A percentile compares a stretch with the other conserved stretches of the same genome.
Evolutionary conservation across 352 stramenopile genomes (phyloP).

Genomic region (Phytopythium montanum): DNA sequence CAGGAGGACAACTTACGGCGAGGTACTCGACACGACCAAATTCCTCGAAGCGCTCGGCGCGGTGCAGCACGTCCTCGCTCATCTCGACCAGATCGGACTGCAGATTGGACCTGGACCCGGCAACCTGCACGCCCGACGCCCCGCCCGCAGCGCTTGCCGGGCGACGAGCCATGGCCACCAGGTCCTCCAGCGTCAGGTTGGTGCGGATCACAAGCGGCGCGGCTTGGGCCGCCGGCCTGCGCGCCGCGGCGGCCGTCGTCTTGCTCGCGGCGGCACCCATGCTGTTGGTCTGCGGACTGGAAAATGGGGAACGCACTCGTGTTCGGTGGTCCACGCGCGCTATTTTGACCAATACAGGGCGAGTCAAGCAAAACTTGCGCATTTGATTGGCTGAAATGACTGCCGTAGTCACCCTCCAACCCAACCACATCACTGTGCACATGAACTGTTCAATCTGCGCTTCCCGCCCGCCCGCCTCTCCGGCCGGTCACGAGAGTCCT

Average conservation of each 20-base stretch:
- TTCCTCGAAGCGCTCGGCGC: conserved; percentile 53
- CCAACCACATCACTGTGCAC: not conserved
- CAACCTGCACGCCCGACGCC: conserved; percentile 14
- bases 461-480: not conserved
- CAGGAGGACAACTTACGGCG: conserved; percentile 7
- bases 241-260: conserved; percentile 7
- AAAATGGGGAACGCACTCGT: not conserved
- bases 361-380: too few species aligned
- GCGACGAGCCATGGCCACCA: conserved; percentile 22
- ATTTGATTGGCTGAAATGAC: not conserved
- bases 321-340: not conserved
- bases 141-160: not conserved
- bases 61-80: conserved; percentile 38
- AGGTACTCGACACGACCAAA: conserved; percentile 52
- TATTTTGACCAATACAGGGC: not conserved
- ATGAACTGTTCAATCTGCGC: not conserved
- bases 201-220: conserved; percentile 25
- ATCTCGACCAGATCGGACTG: conserved; percentile 54
- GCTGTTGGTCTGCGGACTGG: not conserved
- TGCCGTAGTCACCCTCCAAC: not conserved
- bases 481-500: not conserved
- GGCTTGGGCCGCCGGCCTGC: conserved; percentile 11
- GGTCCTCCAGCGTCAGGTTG: conserved; percentile 34
- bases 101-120: conserved; percentile 8
- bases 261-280: conserved; percentile 34